Evolutionary conservation across 2,329 filamentous ascomycete species (phyloP).

Genomic region (Claviceps pazoutovae): DNA sequence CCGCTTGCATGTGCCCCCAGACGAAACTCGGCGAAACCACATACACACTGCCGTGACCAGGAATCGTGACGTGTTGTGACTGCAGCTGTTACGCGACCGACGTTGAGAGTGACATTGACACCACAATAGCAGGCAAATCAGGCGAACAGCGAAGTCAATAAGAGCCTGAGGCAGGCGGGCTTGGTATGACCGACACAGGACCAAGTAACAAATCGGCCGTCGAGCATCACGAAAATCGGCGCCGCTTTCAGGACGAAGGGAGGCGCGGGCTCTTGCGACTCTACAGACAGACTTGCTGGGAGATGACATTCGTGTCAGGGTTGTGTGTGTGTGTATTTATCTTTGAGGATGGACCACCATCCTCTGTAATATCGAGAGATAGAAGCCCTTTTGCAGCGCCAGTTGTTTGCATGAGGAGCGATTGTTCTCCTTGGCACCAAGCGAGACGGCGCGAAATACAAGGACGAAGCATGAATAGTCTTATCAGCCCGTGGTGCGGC

Average conservation of each 20-base stretch:
- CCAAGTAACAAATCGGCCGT: constrained; percentile 16
- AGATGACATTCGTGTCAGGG: constrained; percentile 14
- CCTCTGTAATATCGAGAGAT: constrained; percentile 28
- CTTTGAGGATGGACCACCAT: constrained; percentile 32
- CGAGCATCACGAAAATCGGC: constrained; percentile 10
- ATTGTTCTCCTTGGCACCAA: neutral
- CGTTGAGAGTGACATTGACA: constrained; percentile 18
- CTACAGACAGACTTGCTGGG: constrained; percentile 10
- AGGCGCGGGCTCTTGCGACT: constrained; percentile 10
- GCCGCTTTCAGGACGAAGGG: constrained; percentile 6
- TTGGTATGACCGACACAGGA: constrained; percentile 12
- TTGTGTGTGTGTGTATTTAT: constrained; percentile 23
- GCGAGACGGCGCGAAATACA: neutral
- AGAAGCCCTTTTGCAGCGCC: neutral
- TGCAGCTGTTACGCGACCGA: constrained; percentile 4
- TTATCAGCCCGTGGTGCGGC: neutral
- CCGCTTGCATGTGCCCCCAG: neutral
- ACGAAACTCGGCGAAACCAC: neutral
- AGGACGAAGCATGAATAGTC: neutral
- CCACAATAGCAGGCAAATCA: constrained; percentile 16
- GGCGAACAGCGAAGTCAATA: constrained; percentile 14
- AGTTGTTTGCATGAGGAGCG: neutral
- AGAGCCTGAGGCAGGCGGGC: constrained; percentile 16
- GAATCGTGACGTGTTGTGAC: neutral
- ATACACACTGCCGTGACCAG: neutral